phyloP scores from a whole-genome alignment of 106 monocot genomes.

The Triglochin maritima region DNA sequence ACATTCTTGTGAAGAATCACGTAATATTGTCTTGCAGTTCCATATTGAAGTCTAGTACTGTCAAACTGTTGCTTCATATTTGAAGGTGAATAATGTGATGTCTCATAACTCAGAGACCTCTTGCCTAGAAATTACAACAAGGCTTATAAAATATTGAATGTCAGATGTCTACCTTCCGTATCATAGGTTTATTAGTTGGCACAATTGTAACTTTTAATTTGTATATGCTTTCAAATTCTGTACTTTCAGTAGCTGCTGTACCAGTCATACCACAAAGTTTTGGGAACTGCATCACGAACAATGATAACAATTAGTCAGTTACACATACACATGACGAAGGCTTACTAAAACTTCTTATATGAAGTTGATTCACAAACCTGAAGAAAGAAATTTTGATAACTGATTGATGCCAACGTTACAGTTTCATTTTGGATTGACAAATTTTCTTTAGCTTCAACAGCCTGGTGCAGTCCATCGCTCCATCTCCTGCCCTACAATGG shows the following conservation, averaged over 20 bases:
- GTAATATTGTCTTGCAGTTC: too few relatives aligned
- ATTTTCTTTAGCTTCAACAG: constrained; percentile 96
- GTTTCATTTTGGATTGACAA: constrained; percentile 96
- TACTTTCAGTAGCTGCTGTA: constrained; percentile 88
- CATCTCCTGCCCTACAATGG: constrained; percentile 50
- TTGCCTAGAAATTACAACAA: too few relatives aligned
- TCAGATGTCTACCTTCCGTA: constrained; percentile 73
- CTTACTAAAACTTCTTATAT: background rate
- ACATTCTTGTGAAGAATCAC: too few relatives aligned
- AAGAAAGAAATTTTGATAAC: constrained; percentile 98
- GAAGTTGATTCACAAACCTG: constrained; percentile 34
- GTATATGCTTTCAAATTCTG: constrained; percentile 98
- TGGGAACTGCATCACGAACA: constrained; percentile 51
- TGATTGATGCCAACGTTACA: constrained; percentile 89
- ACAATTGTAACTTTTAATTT: constrained; percentile 76
- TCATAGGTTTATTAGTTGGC: constrained; percentile 59
- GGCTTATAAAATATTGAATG: too few relatives aligned
- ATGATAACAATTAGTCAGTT: constrained; percentile 6
- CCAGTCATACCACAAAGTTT: constrained; percentile 99
- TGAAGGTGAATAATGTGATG: too few relatives aligned
- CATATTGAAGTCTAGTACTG: too few relatives aligned
- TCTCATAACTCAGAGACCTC: too few relatives aligned
- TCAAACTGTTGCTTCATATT: too few relatives aligned
- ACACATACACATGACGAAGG: background rate
- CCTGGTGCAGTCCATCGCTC: constrained; percentile 98